phyloP scores from a whole-genome alignment of 208 protist genomes.

The Leishmania arabica region DNA sequence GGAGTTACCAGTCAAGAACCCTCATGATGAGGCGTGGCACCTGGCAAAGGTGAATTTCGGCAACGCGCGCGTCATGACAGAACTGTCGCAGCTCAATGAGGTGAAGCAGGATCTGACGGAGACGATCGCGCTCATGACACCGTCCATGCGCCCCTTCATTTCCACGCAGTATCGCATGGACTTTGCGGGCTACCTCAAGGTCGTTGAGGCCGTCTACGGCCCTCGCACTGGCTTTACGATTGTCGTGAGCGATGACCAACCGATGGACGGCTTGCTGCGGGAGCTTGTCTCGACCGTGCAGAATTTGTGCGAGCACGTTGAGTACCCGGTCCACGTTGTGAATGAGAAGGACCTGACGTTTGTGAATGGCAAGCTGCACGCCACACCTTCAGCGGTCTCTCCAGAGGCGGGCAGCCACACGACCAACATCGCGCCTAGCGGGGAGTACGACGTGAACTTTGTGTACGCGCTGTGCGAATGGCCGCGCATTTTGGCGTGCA shows the following conservation, averaged over 20 bases:
- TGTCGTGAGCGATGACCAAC: constrained; percentile 28
- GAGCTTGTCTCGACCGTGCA: constrained; percentile 42
- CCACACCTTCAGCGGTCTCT: constrained; percentile 9
- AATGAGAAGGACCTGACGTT: constrained; percentile 51
- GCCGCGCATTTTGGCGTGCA: constrained; percentile 45
- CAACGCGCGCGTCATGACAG: constrained; percentile 40
- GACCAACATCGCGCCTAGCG: constrained; percentile 15
- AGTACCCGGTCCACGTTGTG: constrained; percentile 63
- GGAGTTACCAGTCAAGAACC: constrained; percentile 27
- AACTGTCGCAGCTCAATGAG: constrained; percentile 29
- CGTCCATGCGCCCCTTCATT: constrained; percentile 33
- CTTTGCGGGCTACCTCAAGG: constrained; percentile 53
- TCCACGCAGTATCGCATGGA: constrained; percentile 47
- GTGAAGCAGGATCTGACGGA: constrained; percentile 15
- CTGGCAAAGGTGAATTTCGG: constrained; percentile 50
- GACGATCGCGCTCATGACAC: constrained; percentile 22
- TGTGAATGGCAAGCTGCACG: constrained; percentile 43
- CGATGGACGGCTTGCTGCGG: constrained; percentile 36
- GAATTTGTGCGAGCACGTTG: constrained; percentile 42
- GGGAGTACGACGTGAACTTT: constrained; percentile 53
- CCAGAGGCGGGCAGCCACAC: constrained; percentile 16
- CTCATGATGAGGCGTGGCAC: constrained; percentile 63
- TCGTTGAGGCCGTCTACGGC: constrained; percentile 51
- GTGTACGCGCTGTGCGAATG: constrained; percentile 59
- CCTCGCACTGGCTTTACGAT: constrained; percentile 66